Evolutionary conservation across 345 rosid genomes (phyloP), one percentile per base, ranked within the genome.

Genomic region (Populus alba): DNA sequence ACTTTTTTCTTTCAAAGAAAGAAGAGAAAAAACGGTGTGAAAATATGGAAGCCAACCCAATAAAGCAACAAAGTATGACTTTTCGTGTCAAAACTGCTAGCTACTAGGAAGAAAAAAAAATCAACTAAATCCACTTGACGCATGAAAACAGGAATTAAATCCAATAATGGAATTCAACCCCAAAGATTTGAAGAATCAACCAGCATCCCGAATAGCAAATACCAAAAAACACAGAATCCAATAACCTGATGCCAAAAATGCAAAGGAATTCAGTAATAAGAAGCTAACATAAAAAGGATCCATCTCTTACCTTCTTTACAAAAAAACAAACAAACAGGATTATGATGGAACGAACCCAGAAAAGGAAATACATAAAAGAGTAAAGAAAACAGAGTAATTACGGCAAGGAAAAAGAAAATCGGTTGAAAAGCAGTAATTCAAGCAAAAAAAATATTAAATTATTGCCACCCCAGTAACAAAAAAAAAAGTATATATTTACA

Each of bases 391-490:
- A 71, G 62, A 73, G 29, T 29, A 83, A 84, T 87, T 82, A 91
- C 90, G 66, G 29, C 20, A 77, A 63, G 38, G 66, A 66, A 41
- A n/a, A 43, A 78, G 70, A 75, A 73, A 81, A 81, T 84, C 85
- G 71, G 76, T 63, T n/a, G 38, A 22, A 45, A 20, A 31, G 18
- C 0, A 13, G 31, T 43, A 71, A 16, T 39, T 17, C n/a, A 29
- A 1, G 18, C 43, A 74, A 22, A 8, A 75, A 27, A 29, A 27
- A 43, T 0, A 18, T 53, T 53, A 2, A 53, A 53, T 15, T 13
- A 45, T 13, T 15, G 51, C 17, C 51, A 45, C 51, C 18, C 51
- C 51, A 1, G 11, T 45, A 13, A 39, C 9, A 11, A 45, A 13
- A 13, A 45, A 13, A 63, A 25, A 10, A 27, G 27, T 27, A 25